Evolutionary conservation across 2,329 filamentous ascomycete genomes (phyloP), one percentile per base, ranked within the genome.

Genomic region (Immersiporthe knoxdaviesiana): DNA sequence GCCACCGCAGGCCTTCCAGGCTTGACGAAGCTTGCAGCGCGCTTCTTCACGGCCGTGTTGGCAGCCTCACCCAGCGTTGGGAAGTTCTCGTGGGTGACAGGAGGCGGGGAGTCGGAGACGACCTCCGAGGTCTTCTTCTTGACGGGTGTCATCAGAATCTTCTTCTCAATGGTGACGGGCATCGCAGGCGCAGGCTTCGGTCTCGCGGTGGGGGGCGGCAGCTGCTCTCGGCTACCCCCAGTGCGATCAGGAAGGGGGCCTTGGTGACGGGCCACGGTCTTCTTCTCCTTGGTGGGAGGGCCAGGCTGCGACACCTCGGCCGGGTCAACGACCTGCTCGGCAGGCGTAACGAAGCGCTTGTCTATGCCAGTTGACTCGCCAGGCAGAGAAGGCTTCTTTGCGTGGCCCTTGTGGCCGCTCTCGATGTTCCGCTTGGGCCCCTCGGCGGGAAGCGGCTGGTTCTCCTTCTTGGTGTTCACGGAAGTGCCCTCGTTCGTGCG

Each of bases 261-360:
- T 21, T n/a, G n/a, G n/a, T n/a, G 8, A 58, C 50, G 35, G 39
- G 3, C 39, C 11, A 37, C 63, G 56, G 44, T 66, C 69, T 61
- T 63, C 32, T 56, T 69, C 21, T 66, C 69, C 63, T 69, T 70
- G 2, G 66, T 27, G 1, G 69, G 66, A 27, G 69, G 69, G 1
- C 63, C 63, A 3, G 69, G 69, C 59, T 70, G 69, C 35, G 63
- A 35, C 12, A 69, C 41, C 18, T 32, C 66, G 11, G 39, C 18
- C 8, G 69, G 47, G 44, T 70, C 66, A n/a, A 66, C 24, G 27
- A 66, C 41, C 69, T 70, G 69, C 52, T 69, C 69, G 18, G 66
- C 69, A 6, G 66, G 69, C 1, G 69, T 68, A 32, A 70, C 24
- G 21, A 70, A 32, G 66, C 69, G 66, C 59, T 68, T 63, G 39